Percentiles rank a stretch among this genome's conserved stretches.
These are phyloP conservation scores for Podila epicladia DNA, from an alignment of 192 early-diverging fungal species.

Conservation along the genomic window DNA sequence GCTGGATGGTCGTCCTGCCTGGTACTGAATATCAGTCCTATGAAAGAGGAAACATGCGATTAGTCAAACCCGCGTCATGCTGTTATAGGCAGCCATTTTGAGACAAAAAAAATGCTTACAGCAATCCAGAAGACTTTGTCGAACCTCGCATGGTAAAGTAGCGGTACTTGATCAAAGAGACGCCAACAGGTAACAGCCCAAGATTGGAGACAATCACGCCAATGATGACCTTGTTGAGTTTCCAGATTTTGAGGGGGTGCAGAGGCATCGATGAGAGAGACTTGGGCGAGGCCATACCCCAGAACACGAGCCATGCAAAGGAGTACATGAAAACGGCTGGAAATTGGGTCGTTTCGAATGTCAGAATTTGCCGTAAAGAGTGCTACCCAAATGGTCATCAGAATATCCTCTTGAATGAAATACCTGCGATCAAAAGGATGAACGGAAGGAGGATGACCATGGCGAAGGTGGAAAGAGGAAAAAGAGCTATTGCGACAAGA, in stretches of 20 bases:
- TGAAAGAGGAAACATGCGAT: background rate
- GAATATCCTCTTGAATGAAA: background rate
- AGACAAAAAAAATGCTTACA: background rate
- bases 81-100: no score
- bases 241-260: slow-evolving; percentile 27
- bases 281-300: slow-evolving; percentile 20
- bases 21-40: slow-evolving; percentile 38
- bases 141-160: slow-evolving; percentile 36
- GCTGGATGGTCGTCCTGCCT: slow-evolving; percentile 19
- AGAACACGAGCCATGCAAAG: slow-evolving; percentile 45
- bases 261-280: slow-evolving; percentile 16
- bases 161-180: slow-evolving; percentile 27
- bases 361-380: background rate
- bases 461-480: background rate
- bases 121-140: slow-evolving; percentile 9
- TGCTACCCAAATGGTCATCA: background rate
- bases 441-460: background rate
- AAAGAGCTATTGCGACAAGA: background rate
- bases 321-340: slow-evolving; percentile 33
- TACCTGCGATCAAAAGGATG: background rate
- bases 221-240: slow-evolving; percentile 36
- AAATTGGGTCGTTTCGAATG: background rate
- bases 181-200: slow-evolving; percentile 24
- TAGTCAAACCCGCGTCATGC: background rate
- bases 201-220: slow-evolving; percentile 36